Evolutionary conservation across 2,329 filamentous ascomycete species (phyloP), one percentile per base, ranked within the genome.

Genomic region (Fusarium bulbicola): DNA sequence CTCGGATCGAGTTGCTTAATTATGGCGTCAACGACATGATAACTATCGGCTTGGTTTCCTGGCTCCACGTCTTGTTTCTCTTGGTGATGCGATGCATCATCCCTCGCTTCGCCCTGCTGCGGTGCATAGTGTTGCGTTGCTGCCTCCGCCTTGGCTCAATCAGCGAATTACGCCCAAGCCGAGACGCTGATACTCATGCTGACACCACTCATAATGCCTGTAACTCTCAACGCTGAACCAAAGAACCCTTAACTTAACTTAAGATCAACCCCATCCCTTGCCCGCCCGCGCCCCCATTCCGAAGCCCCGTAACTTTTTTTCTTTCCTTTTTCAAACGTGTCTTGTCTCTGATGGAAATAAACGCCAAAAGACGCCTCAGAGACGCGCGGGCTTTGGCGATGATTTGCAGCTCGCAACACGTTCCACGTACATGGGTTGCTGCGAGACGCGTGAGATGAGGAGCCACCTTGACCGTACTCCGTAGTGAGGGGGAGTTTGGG

Each of bases 391-490:
- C 40, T 66, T 70, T 68, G 59, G 56, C 60, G 59, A 71, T 74
- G 73, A 75, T 73, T 77, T 76, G 73, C 76, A 74, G 71, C 63
- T 70, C 66, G 61, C 56, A 62, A 77, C 76, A 78, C 76, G 75
- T 73, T 56, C 66, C 73, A 74, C 75, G 76, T 76, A 68, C 75
- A 78, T 76, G 76, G 76, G 62, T 69, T 76, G 72, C 73, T 78
- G 74, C 76, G 73, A 74, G 74, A 75, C 76, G 76, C 76, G 76
- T 78, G 74, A 76, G 54, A 67, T 63, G 59, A 52, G 63, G 63
- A 73, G 40, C 63, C 54, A 73, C 66, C 62, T 64, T 54, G 63
- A 47, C 50, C 64, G 62, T 64, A 71, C 73, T 69, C 50, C 64
- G 62, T 64, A 71, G 74, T 69, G 68, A 76, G 59, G 74, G 69